Evolutionary conservation across 495 filamentous ascomycete genomes (phyloP), one percentile per base, ranked within the genome.

Genomic region (Annulohypoxylon maeteangense): DNA sequence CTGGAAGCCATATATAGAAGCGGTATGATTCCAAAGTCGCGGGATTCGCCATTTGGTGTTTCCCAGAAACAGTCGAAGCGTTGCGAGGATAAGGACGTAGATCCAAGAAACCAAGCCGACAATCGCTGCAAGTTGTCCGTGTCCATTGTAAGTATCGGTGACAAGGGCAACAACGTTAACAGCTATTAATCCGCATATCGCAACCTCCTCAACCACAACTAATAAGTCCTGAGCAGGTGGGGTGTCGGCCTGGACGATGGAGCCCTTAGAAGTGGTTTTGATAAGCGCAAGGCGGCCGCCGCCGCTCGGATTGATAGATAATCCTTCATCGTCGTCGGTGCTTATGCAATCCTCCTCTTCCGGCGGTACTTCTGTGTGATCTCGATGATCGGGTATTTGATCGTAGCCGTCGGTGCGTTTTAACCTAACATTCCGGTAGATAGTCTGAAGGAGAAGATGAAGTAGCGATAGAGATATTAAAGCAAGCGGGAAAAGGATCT

Each of bases 11-110:
- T 99, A 99, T n/a, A 98, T 85, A 48, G 85, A 81, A 7, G 93
- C 90, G 0, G 96, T 98, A 79, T 99, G 95, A 70, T 93, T 93
- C 96, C 96, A 99, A 8, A 98, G 79, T 42, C 87, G 85, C 14
- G 91, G 91, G 23, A 94, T 86, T 36, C 85, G 82, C 72, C 89
- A 89, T 69, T 87, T 86, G 32, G 87, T 86, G 65, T 88, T 89
- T 16, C 91, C 90, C 60, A 93, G 84, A 29, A 92, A 82, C 55
- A 98, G 82, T 12, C 95, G 90, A 6, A 92, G 78, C 27, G 88
- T 85, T 5, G 89, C 89, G 65, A 99, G 86, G 27, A 91, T 82
- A 44, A 96, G 81, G 51, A 95, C 88, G 75, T 98, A 99, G 29
- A 85, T 80, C 95, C 95, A 97, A 34, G 87, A 88, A 12, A 86